phyloP scores from a whole-genome alignment of 2,329 filamentous ascomycete species.

The Chrysoporthe cubensis region DNA sequence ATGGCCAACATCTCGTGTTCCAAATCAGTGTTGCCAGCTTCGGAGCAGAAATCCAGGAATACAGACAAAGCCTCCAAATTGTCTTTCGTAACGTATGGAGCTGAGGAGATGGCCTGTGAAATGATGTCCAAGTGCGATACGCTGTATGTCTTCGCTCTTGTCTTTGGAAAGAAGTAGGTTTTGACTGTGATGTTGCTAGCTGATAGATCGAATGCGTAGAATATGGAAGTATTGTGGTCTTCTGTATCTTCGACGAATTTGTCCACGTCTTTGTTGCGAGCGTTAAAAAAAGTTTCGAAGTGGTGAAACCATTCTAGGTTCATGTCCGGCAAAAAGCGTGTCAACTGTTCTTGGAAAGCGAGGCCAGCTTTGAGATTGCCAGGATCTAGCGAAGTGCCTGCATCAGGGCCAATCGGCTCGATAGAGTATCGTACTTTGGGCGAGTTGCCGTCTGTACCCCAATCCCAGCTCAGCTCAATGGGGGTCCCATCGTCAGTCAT shows the following conservation, averaged over 20 bases:
- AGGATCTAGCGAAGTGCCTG: slow-evolving; percentile 35
- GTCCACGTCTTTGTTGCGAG: neutral
- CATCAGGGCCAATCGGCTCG: slow-evolving; percentile 38
- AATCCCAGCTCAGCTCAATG: slow-evolving; percentile 45
- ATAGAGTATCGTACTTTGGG: slow-evolving; percentile 40
- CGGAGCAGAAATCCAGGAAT: neutral
- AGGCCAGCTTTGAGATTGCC: slow-evolving; percentile 29
- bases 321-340: neutral
- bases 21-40: slow-evolving; percentile 12
- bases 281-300: neutral
- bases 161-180: slow-evolving; percentile 36
- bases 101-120: neutral
- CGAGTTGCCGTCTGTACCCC: slow-evolving; percentile 26
- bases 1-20: slow-evolving; percentile 39
- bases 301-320: neutral
- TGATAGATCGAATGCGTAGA: slow-evolving; percentile 36
- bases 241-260: neutral
- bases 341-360: neutral
- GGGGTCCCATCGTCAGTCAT: slow-evolving; percentile 46
- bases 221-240: slow-evolving; percentile 30
- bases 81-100: neutral
- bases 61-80: neutral
- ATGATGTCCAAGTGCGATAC: neutral
- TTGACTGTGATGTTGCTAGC: slow-evolving; percentile 30
- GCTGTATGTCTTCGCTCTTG: slow-evolving; percentile 24